Evolutionary conservation across 306 rosid species (phyloP).

Genomic region (Luffa acutangula): DNA sequence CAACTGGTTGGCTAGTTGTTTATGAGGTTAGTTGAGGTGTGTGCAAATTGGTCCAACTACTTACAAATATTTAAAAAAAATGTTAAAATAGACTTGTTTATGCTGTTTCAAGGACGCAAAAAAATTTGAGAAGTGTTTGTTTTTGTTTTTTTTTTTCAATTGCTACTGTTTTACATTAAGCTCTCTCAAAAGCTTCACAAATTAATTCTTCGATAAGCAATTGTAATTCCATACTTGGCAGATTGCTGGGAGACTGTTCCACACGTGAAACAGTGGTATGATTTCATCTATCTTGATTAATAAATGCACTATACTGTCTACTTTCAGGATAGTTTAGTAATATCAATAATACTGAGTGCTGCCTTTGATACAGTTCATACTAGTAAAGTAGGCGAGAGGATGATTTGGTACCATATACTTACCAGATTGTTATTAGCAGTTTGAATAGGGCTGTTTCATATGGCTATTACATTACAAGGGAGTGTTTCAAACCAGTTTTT

Average conservation of each 20-base stretch:
- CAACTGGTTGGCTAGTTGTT: background rate
- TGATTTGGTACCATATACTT: background rate
- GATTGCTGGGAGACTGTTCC: constrained; percentile 70
- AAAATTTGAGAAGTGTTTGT: too few relatives aligned
- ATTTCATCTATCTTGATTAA: background rate
- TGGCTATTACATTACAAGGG: background rate
- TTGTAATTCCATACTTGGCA: constrained; percentile 36
- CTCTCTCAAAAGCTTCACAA: background rate
- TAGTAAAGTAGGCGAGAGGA: background rate
- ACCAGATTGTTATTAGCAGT: background rate
- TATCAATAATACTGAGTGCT: background rate
- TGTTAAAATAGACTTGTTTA: too few relatives aligned
- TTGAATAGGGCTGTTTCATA: background rate
- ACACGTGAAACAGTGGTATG: constrained; percentile 75
- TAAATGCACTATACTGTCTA: background rate
- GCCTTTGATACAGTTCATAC: background rate
- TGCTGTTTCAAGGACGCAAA: too few relatives aligned
- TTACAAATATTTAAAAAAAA: too few relatives aligned
- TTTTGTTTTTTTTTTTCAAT: background rate
- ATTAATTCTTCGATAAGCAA: background rate
- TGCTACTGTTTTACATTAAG: background rate
- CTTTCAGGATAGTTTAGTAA: background rate
- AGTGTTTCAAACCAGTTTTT: background rate
- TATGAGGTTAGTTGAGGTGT: background rate
- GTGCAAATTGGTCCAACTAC: background rate